These are phyloP conservation scores for Globisporangium cystogenes DNA, from an alignment of 352 stramenopile species.

Conservation along the genomic window DNA sequence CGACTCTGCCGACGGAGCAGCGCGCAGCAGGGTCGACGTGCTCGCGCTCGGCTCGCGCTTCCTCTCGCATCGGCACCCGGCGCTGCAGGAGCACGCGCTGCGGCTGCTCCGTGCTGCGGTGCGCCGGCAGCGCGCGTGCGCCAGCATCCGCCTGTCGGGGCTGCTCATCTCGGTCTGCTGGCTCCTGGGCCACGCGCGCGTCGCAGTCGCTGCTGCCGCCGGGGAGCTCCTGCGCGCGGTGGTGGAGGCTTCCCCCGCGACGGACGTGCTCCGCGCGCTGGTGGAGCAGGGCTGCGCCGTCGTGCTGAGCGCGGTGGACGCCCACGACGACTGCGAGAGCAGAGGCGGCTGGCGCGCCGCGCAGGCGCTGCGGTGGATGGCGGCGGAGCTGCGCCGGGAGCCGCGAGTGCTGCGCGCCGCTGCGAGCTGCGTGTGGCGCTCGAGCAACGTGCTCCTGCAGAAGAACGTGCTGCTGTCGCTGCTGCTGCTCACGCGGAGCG, in stretches of 20 bases:
- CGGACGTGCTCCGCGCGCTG: constrained; percentile 9
- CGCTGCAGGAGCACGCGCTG: constrained; percentile 9
- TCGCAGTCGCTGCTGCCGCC: constrained; percentile 1
- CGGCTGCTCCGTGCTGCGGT: not conserved
- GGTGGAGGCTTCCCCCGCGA: not conserved
- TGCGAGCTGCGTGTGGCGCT: constrained; percentile 5
- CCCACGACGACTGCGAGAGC: not conserved
- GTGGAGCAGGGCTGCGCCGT: constrained; percentile 9
- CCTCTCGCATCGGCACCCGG: constrained; percentile 1
- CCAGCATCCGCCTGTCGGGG: constrained; percentile 3
- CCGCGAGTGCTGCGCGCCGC: not conserved
- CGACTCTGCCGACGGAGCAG: not conserved
- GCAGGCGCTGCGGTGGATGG: constrained; percentile 6
- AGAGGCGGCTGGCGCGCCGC: not conserved
- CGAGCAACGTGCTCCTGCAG: constrained; percentile 12
- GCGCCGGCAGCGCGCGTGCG: constrained; percentile 1
- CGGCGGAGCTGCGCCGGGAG: not conserved
- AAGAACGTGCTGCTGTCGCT: constrained; percentile 11
- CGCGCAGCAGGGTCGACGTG: not conserved
- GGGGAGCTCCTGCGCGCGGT: not conserved
- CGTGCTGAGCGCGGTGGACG: not conserved
- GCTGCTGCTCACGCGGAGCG: not conserved
- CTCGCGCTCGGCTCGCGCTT: not conserved
- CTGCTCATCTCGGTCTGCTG: constrained; percentile 11
- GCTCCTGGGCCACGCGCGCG: constrained; percentile 7